Percentiles rank a stretch among this genome's conserved stretches.
Evolutionary conservation across 2,329 filamentous ascomycete species (phyloP).

Genomic region (Trichophyton mentagrophytes): DNA sequence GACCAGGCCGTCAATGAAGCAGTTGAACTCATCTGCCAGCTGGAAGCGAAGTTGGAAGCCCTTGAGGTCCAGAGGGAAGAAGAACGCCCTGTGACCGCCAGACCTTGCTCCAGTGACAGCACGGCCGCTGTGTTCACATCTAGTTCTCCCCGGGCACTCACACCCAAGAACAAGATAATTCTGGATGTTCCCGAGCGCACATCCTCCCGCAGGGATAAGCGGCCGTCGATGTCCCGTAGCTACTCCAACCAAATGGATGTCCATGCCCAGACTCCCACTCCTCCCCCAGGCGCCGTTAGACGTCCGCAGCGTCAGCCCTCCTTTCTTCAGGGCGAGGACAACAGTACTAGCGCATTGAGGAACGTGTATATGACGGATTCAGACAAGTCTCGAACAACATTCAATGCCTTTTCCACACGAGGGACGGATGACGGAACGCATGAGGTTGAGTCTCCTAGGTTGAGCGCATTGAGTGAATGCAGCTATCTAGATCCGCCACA

Average conservation of each 20-base stretch:
- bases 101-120: constrained; percentile 17
- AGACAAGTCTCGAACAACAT: constrained; percentile 18
- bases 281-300: constrained; percentile 15
- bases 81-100: constrained; percentile 17
- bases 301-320: constrained; percentile 23
- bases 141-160: constrained; percentile 15
- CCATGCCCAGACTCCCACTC: constrained; percentile 12
- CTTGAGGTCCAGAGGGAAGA: constrained; percentile 13
- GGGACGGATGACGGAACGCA: constrained; percentile 24
- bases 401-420: constrained; percentile 23
- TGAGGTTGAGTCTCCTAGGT: constrained; percentile 28
- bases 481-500: constrained; percentile 29
- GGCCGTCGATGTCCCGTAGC: constrained; percentile 11
- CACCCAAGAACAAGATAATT: constrained; percentile 18
- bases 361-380: constrained; percentile 26
- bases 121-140: constrained; percentile 8
- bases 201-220: constrained; percentile 24
- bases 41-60: constrained; percentile 29
- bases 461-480: constrained; percentile 35
- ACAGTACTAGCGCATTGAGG: constrained; percentile 28
- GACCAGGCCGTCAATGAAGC: constrained; percentile 33
- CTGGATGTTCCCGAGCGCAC: constrained; percentile 30
- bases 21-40: constrained; percentile 32
- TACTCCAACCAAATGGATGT: constrained; percentile 7
- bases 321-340: constrained; percentile 27